Evolutionary conservation across 2,329 filamentous ascomycete species (phyloP).

Genomic region (Trichoderma sp.): DNA sequence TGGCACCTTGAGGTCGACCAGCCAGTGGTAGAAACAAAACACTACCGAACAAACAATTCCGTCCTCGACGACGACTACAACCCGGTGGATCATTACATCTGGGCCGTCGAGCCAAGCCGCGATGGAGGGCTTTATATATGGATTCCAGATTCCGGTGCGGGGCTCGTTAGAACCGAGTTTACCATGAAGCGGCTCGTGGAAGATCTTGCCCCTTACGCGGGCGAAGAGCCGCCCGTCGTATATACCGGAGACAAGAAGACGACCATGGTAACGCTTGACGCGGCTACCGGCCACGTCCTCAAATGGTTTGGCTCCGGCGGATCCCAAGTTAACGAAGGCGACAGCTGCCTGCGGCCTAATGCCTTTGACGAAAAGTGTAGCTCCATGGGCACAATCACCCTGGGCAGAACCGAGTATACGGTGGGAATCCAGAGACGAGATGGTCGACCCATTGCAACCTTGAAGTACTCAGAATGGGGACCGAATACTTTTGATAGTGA

Average conservation of each 20-base stretch:
- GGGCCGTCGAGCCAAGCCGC: conserved; percentile 89
- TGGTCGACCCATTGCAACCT: conserved; percentile 75
- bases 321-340: conserved; percentile 63
- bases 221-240: conserved; percentile 72
- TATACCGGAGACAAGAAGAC: conserved; percentile 93
- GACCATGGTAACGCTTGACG: conserved; percentile 84
- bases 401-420: conserved; percentile 86
- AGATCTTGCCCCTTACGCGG: conserved; percentile 72
- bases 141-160: conserved; percentile 59
- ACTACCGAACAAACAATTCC: conserved; percentile 70
- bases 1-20: conserved; percentile 84
- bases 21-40: conserved; percentile 87
- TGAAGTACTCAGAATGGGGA: conserved; percentile 92
- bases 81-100: conserved; percentile 80
- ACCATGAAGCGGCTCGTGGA: conserved; percentile 89
- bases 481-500: conserved; percentile 90
- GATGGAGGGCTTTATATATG: conserved; percentile 88
- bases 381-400: conserved; percentile 73
- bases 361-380: conserved; percentile 73
- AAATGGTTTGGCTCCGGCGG: conserved; percentile 80
- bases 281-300: conserved; percentile 74
- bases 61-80: conserved; percentile 56
- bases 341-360: conserved; percentile 71
- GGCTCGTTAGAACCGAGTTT: conserved; percentile 64
- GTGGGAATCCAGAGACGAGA: conserved; percentile 77